phyloP scores from a whole-genome alignment of 2,329 filamentous ascomycete genomes.

The Geoglossum cookeanum region DNA sequence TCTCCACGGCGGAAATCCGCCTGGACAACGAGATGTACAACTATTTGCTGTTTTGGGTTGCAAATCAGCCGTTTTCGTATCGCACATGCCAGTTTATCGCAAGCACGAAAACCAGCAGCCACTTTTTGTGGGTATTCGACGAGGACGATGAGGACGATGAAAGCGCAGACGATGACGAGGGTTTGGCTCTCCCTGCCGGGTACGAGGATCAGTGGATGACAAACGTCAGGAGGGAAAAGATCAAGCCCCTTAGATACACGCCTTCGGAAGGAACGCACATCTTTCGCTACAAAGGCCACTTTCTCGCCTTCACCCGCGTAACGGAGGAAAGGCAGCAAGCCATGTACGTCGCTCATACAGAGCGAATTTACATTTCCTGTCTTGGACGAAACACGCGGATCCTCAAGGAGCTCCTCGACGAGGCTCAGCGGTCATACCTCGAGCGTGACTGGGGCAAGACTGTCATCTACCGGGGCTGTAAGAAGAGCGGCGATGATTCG shows the following conservation, averaged over 20 bases:
- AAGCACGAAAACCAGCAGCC: conserved; percentile 35
- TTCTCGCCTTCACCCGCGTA: conserved; percentile 30
- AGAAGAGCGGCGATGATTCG: conserved; percentile 25
- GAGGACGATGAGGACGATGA: conserved; percentile 4
- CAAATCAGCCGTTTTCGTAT: conserved; percentile 40
- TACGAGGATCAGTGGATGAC: conserved; percentile 9
- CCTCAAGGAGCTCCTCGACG: conserved; percentile 35
- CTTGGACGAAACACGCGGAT: conserved; percentile 32
- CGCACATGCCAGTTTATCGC: conserved; percentile 43
- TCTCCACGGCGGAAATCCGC: conserved; percentile 46
- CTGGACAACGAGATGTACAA: conserved; percentile 56
- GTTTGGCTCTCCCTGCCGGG: not conserved
- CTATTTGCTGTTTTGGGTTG: conserved; percentile 52
- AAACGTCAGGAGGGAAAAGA: conserved; percentile 27
- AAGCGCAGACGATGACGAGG: not conserved
- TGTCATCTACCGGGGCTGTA: conserved; percentile 34
- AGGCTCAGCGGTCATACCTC: conserved; percentile 34
- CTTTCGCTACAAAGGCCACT: conserved; percentile 44
- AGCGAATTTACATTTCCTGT: conserved; percentile 35
- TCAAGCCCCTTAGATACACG: conserved; percentile 33
- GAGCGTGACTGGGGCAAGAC: conserved; percentile 36
- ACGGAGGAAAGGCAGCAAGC: conserved; percentile 17
- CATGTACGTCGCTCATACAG: conserved; percentile 29
- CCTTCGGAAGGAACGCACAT: conserved; percentile 47
- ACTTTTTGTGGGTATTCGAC: not conserved